Base-by-base conservation (phyloP, 148 eudicot genomes). In the Gaultheria prostrata region DNA sequence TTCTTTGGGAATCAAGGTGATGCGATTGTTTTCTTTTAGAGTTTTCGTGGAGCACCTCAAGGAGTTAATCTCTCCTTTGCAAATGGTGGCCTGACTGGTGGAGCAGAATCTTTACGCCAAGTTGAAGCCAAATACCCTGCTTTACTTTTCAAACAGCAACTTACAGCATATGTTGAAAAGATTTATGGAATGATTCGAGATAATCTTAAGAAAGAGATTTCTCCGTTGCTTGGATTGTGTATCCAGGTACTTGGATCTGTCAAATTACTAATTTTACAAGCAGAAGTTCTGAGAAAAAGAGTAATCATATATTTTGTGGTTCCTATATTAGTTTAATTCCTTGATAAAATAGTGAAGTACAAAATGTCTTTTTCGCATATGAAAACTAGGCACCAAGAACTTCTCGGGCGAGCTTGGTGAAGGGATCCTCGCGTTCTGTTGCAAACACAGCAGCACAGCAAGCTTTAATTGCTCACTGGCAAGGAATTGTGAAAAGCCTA, bases 101-200 rank as follows among this genome's bases (percentile, higher is more conserved):
- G 94, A 86, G 80, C 86, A 28, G 96, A 90, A 57, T 86, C 92
- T 82, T 84, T 94, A 56, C 95, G 89, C 80, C 98, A 94, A 93
- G 98, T 97, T 84, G 99, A 97, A 91, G 99, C 99, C 86, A 94
- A 97, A 81, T 97, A 97, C 87, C 99, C 99, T 56, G 98, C 99
- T 86, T 92, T 97, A 91, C 95, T 97, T 84, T 97, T 97, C 77
- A 97, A 97, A 90, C 99, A 97, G 84, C 99, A 97, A 85, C 99
- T 97, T 87, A 97, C 99, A 46, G 99, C 98, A 77, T 97, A 91
- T 77, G 99, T 95, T 4, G 99, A 97, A 86, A 97, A 97, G 88
- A 92, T 97, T 32, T 97, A 97, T 86, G 99, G 98, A 86, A 89
- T 93, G 93, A 93, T 93, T 79, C 87, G 99, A 76, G 99, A 97